A percentile compares a stretch with the other conserved stretches of the same genome.
Evolutionary conservation across 768 basidiomycete genomes (phyloP).

Genomic region (Suillus lakei): DNA sequence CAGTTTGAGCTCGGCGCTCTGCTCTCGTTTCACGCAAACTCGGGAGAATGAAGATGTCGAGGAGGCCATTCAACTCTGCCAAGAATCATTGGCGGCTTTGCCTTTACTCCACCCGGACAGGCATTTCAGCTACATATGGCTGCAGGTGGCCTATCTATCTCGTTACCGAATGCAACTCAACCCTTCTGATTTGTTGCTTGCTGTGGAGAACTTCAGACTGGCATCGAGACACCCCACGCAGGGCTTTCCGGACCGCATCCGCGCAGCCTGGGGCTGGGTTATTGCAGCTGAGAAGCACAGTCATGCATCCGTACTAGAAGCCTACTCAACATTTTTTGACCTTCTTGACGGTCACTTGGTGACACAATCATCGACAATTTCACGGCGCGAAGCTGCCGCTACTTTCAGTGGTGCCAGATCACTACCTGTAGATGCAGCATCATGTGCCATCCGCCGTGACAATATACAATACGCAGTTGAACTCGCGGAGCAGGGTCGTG

Average conservation of each 20-base stretch:
- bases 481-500: constrained; percentile 34
- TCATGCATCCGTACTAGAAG: too few species aligned
- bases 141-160: constrained; percentile 22
- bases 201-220: constrained; percentile 27
- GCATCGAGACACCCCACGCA: constrained; percentile 16
- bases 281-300: too few species aligned
- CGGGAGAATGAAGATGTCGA: constrained; percentile 21
- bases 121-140: not conserved
- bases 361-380: not conserved
- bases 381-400: not conserved
- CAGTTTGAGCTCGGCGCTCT: constrained; percentile 21
- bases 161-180: constrained; percentile 26
- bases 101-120: not conserved
- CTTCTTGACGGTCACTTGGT: constrained; percentile 6
- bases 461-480: constrained; percentile 23
- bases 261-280: too few species aligned
- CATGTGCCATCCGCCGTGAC: constrained; percentile 17
- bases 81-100: constrained; percentile 5
- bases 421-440: constrained; percentile 8
- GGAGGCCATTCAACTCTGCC: constrained; percentile 20
- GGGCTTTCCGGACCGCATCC: not conserved
- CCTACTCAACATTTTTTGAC: not conserved
- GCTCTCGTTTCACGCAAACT: constrained; percentile 14
- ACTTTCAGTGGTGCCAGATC: not conserved
- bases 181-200: constrained; percentile 17